Evolutionary conservation across 2,329 filamentous ascomycete genomes (phyloP).

Genomic region (Stemphylium vesicarium): DNA sequence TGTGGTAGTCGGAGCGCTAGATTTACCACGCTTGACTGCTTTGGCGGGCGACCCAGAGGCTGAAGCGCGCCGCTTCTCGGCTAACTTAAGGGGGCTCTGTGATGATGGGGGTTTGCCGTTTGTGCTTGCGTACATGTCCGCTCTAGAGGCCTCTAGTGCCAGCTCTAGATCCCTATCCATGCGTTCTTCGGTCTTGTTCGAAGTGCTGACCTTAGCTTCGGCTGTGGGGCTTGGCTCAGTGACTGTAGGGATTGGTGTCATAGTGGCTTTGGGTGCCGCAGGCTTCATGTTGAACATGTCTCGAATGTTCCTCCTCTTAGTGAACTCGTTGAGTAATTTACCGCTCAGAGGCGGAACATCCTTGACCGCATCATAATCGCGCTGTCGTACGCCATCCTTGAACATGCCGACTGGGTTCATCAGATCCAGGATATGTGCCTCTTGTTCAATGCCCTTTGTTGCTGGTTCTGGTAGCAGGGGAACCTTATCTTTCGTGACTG

Average conservation of each 20-base stretch:
- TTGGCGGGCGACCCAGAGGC: conserved; percentile 27
- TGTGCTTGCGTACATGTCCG: conserved; percentile 7
- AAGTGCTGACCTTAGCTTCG: conserved; percentile 1
- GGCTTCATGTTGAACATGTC: conserved; percentile 78
- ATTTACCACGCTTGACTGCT: conserved; percentile 59
- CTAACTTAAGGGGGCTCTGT: conserved; percentile 28
- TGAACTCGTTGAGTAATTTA: conserved; percentile 85
- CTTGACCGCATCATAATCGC: conserved; percentile 67
- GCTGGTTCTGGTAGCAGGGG: conserved; percentile 31
- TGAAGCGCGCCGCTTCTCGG: conserved; percentile 40
- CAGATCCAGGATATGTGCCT: conserved; percentile 69
- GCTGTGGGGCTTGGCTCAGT: conserved; percentile 1
- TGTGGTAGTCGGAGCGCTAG: conserved; percentile 30
- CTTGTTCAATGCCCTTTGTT: conserved; percentile 48
- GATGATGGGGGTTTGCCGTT: conserved; percentile 6
- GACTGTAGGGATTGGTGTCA: conserved; percentile 3
- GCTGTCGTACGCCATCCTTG: conserved; percentile 66
- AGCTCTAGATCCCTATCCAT: conserved; percentile 19
- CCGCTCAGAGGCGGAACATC: conserved; percentile 78
- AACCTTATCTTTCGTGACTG: conserved; percentile 70
- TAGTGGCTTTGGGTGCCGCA: conserved; percentile 11
- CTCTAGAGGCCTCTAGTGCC: conserved; percentile 7
- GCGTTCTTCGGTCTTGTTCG: not conserved
- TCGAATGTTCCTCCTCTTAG: conserved; percentile 81
- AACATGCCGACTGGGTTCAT: conserved; percentile 82